Conservation (phyloP, 371 early-diverging fungal species). For the Mucor mucedo region DNA sequence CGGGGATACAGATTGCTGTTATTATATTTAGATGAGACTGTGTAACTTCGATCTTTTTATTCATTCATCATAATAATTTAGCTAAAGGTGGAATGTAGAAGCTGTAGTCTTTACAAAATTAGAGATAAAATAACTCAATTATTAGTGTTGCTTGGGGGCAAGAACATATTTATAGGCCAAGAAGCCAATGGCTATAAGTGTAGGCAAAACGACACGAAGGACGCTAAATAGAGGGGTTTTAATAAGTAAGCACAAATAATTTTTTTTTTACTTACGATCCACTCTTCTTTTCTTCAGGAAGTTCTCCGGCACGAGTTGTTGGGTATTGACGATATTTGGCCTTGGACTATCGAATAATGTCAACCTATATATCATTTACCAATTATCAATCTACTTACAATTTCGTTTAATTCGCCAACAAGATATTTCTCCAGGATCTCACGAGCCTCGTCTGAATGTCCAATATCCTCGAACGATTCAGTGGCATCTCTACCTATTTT, state of each 20-base stretch:
- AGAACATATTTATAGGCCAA: constrained; percentile 51
- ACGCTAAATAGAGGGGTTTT: constrained; percentile 17
- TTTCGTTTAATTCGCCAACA: constrained; percentile 48
- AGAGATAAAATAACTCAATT: constrained; percentile 4
- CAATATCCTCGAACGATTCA: constrained; percentile 88
- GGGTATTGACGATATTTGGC: constrained; percentile 28
- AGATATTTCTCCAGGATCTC: constrained; percentile 46
- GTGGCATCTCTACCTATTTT: constrained; percentile 74
- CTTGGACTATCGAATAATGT: constrained; percentile 24
- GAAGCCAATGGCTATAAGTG: constrained; percentile 30
- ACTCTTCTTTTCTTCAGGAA: constrained; percentile 35
- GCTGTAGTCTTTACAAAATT: neutral
- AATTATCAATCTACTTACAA: constrained; percentile 33
- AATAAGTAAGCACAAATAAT: neutral
- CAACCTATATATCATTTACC: neutral
- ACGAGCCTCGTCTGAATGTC: constrained; percentile 81
- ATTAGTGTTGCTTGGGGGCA: constrained; percentile 34
- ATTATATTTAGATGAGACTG: too few relatives aligned
- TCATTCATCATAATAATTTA: too few relatives aligned
- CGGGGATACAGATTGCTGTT: too few relatives aligned
- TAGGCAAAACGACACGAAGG: constrained; percentile 31
- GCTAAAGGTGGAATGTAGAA: too few relatives aligned
- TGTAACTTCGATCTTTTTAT: too few relatives aligned
- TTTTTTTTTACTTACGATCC: constrained; percentile 45
- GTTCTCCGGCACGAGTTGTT: constrained; percentile 49